These are phyloP conservation scores for Lactarius indigo DNA, from an alignment of 768 basidiomycete species.

Conservation along the genomic window DNA sequence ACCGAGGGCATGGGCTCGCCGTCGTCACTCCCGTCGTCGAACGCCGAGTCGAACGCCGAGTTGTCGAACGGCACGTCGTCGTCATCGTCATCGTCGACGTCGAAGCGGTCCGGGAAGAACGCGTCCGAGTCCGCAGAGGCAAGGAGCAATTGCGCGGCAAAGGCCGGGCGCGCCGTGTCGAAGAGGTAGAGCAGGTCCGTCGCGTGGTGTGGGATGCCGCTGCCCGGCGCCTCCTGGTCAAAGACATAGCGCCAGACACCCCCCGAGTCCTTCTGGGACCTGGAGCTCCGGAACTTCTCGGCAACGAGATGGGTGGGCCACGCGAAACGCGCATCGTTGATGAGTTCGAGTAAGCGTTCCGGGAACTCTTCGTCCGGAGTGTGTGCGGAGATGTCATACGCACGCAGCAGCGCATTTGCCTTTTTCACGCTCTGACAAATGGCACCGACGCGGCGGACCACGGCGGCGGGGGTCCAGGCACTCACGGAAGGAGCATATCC, in stretches of 20 bases:
- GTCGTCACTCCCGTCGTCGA: conserved; percentile 28
- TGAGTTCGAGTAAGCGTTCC: conserved; percentile 66
- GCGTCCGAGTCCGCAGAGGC: conserved; percentile 33
- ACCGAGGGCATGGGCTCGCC: conserved; percentile 58
- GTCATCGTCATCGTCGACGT: conserved; percentile 31
- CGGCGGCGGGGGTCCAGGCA: conserved; percentile 58
- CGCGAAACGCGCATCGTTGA: conserved; percentile 69
- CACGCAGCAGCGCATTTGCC: conserved; percentile 57
- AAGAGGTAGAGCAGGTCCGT: conserved; percentile 77
- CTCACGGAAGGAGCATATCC: conserved; percentile 60
- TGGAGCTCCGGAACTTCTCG: conserved; percentile 26
- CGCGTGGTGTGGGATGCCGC: conserved; percentile 63
- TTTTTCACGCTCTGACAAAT: conserved; percentile 67
- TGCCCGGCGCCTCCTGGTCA: conserved; percentile 71
- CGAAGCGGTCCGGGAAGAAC: conserved; percentile 30
- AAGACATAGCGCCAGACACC: conserved; percentile 81
- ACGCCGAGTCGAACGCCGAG: conserved; percentile 26
- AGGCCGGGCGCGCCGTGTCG: conserved; percentile 60
- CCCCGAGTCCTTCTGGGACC: conserved; percentile 29
- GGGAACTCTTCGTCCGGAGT: conserved; percentile 63
- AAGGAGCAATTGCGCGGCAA: conserved; percentile 23
- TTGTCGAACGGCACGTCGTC: conserved; percentile 38
- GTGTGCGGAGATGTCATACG: conserved; percentile 65
- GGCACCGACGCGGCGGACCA: conserved; percentile 66
- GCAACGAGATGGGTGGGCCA: conserved; percentile 73